These are phyloP conservation scores for Ilyonectria mors-panacis DNA, from an alignment of 2,329 filamentous ascomycete genomes.

Conservation along the genomic window DNA sequence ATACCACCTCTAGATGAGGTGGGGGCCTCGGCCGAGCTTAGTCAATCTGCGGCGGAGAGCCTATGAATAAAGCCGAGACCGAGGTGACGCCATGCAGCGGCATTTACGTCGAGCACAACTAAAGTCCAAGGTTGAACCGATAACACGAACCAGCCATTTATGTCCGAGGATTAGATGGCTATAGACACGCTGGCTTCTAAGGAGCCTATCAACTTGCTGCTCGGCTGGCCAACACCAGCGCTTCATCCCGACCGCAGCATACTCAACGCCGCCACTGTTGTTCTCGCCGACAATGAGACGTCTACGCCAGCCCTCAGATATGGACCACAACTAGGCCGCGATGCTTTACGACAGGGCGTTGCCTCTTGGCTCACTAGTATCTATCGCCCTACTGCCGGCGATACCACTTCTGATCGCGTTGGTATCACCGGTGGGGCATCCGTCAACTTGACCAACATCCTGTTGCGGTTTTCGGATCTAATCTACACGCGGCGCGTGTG, in stretches of 20 bases:
- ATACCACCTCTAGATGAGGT: not conserved
- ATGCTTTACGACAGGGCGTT: not conserved
- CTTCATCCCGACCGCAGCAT: slow-evolving; percentile 1
- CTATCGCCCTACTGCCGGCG: not conserved
- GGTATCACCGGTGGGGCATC: slow-evolving; percentile 77
- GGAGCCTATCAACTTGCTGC: slow-evolving; percentile 5
- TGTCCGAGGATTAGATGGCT: not conserved
- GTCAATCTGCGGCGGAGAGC: not conserved
- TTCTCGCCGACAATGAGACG: slow-evolving; percentile 1
- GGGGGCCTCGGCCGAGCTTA: not conserved
- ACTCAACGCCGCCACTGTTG: not conserved
- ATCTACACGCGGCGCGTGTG: slow-evolving; percentile 74
- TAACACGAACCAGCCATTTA: too few relatives aligned
- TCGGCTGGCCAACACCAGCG: slow-evolving; percentile 8
- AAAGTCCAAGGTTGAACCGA: not conserved
- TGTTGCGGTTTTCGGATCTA: slow-evolving; percentile 77
- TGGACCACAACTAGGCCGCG: slow-evolving; percentile 6
- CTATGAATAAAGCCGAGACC: not conserved
- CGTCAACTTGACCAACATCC: slow-evolving; percentile 74
- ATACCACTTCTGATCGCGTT: slow-evolving; percentile 48
- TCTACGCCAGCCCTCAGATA: not conserved
- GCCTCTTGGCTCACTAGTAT: slow-evolving; percentile 9
- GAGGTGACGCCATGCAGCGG: not conserved
- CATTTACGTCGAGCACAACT: not conserved
- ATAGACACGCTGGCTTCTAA: not conserved